Evolutionary conservation across 805 yeast genomes (phyloP).

Genomic region (Pichia manshurica): DNA sequence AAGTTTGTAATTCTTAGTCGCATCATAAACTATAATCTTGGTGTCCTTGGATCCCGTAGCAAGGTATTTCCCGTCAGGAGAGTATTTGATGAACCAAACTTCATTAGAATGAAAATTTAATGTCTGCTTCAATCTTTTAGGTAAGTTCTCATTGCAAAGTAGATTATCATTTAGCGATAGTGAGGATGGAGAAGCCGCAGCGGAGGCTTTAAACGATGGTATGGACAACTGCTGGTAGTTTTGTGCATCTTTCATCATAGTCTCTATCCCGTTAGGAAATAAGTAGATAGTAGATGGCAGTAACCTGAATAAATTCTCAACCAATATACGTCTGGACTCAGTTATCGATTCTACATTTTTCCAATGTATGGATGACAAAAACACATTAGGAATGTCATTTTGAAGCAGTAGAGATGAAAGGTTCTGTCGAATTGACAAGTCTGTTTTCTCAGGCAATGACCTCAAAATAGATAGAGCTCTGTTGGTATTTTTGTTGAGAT

Average conservation of each 20-base stretch:
- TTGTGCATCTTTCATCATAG: slow-evolving; percentile 47
- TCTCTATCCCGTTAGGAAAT: slow-evolving; percentile 48
- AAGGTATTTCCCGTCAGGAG: slow-evolving; percentile 67
- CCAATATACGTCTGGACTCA: slow-evolving; percentile 35
- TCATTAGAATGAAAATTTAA: slow-evolving; percentile 58
- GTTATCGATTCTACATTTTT: not conserved
- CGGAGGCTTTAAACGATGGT: slow-evolving; percentile 16
- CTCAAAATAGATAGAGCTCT: slow-evolving; percentile 2
- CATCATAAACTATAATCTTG: slow-evolving; percentile 60
- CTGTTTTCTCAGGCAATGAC: slow-evolving; percentile 8
- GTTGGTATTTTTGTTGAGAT: slow-evolving; percentile 6
- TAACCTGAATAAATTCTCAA: slow-evolving; percentile 38
- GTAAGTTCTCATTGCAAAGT: slow-evolving; percentile 23
- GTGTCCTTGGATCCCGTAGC: slow-evolving; percentile 77
- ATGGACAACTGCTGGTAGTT: slow-evolving; percentile 35
- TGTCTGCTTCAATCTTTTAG: slow-evolving; percentile 41
- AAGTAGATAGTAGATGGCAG: slow-evolving; percentile 41
- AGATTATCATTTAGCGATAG: not conserved
- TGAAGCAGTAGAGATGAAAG: slow-evolving; percentile 4
- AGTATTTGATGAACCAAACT: slow-evolving; percentile 78
- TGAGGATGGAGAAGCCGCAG: not conserved
- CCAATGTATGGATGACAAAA: slow-evolving; percentile 11
- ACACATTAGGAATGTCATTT: slow-evolving; percentile 3
- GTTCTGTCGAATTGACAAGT: slow-evolving; percentile 9
- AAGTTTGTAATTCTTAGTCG: slow-evolving; percentile 38